Conservation (phyloP, 2,329 filamentous ascomycete species). For the Clarireedia homoeocarpa region DNA sequence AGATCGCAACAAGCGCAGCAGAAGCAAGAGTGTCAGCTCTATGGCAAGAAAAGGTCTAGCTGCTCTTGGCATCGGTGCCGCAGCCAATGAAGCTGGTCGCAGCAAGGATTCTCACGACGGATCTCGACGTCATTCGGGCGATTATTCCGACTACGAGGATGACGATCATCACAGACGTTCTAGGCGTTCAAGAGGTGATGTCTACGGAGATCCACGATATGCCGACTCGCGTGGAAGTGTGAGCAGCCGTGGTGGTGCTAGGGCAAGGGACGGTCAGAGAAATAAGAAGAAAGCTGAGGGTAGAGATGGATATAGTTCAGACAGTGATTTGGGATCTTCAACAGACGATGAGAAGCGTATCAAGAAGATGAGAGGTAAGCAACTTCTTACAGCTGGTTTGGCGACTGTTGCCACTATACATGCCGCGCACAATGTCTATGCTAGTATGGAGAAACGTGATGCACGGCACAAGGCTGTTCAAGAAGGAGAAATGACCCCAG, state of each 20-base stretch:
- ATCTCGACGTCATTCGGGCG: conserved; percentile 19
- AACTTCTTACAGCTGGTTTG: conserved; percentile 56
- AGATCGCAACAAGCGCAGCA: conserved; percentile 39
- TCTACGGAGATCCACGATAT: conserved; percentile 25
- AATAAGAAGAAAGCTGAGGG: conserved; percentile 27
- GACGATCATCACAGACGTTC: conserved; percentile 10
- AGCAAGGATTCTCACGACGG: conserved; percentile 16
- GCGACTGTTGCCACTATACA: conserved; percentile 63
- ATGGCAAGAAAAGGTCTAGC: conserved; percentile 52
- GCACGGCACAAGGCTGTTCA: conserved; percentile 50
- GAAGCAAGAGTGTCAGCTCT: conserved; percentile 60
- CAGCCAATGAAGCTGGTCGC: conserved; percentile 24
- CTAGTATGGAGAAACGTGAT: conserved; percentile 55
- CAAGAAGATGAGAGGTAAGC: conserved; percentile 59
- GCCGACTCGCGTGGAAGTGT: conserved; percentile 25
- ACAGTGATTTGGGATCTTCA: conserved; percentile 47
- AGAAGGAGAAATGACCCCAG: conserved; percentile 53
- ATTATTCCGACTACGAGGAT: conserved; percentile 18
- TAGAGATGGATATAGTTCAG: conserved; percentile 30
- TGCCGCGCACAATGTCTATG: conserved; percentile 57
- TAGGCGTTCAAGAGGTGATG: conserved; percentile 14
- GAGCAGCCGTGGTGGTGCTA: conserved; percentile 14
- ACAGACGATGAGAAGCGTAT: conserved; percentile 54
- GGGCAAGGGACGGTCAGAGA: conserved; percentile 20
- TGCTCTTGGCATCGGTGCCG: conserved; percentile 50